A percentile compares a stretch with the other conserved stretches of the same genome.
Evolutionary conservation across 768 basidiomycete species (phyloP).

Genomic region (Chalciporus piperatus): DNA sequence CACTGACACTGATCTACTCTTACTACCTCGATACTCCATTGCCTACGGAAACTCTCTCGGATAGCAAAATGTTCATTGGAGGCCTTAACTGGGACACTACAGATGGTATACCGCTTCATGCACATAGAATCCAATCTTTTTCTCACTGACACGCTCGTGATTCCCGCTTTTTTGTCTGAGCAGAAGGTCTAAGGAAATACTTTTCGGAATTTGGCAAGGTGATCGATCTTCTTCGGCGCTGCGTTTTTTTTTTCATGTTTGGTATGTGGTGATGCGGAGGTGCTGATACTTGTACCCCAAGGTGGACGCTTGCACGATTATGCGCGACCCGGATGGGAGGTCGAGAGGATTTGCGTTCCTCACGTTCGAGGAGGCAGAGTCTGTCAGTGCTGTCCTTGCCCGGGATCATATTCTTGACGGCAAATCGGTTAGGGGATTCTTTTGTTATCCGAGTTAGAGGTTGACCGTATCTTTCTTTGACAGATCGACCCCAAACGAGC

Average conservation of each 20-base stretch:
- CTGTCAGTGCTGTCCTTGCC: constrained; percentile 62
- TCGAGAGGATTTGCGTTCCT: constrained; percentile 85
- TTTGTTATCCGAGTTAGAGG: neutral
- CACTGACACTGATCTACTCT: constrained; percentile 21
- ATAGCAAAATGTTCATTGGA: constrained; percentile 90
- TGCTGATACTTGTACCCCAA: constrained; percentile 29
- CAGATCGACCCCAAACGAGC: constrained; percentile 90
- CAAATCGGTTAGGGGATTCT: constrained; percentile 54
- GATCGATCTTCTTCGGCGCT: constrained; percentile 19
- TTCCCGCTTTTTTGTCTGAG: constrained; percentile 23
- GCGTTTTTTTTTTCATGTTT: neutral
- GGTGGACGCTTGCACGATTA: constrained; percentile 81
- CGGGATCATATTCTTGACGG: constrained; percentile 74
- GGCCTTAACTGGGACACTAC: constrained; percentile 91
- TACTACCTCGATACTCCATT: constrained; percentile 29
- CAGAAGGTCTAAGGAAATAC: constrained; percentile 65
- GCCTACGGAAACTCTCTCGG: constrained; percentile 26
- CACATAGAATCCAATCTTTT: constrained; percentile 22
- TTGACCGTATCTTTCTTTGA: neutral
- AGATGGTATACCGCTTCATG: constrained; percentile 60
- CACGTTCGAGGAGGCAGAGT: constrained; percentile 68
- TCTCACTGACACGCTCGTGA: constrained; percentile 26
- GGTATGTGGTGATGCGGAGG: constrained; percentile 1
- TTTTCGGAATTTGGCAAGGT: constrained; percentile 80
- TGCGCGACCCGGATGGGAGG: constrained; percentile 73